A percentile compares a stretch with the other conserved stretches of the same genome.
Evolutionary conservation across 2,329 filamentous ascomycete species (phyloP).

Genomic region (Triangularia verruculosa): DNA sequence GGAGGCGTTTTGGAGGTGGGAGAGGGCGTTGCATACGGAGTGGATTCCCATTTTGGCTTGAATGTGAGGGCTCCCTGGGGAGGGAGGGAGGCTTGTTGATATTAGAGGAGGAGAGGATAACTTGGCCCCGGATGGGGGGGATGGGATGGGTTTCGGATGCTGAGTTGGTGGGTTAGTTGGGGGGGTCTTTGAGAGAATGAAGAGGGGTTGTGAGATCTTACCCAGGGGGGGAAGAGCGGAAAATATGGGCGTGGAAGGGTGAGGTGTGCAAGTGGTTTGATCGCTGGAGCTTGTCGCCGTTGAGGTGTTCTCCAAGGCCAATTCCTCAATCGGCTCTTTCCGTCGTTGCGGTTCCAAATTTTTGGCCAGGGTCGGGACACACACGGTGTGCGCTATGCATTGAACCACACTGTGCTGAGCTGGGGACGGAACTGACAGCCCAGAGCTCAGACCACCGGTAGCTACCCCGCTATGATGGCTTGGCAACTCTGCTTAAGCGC

Average conservation of each 20-base stretch:
- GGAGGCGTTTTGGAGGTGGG: constrained; percentile 86
- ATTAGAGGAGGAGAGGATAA: neutral
- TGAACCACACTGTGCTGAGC: neutral
- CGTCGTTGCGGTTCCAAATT: neutral
- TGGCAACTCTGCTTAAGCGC: constrained; percentile 28
- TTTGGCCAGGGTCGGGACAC: neutral
- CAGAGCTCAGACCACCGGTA: neutral
- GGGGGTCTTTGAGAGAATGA: neutral
- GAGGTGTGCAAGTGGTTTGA: too few relatives aligned
- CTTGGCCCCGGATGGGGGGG: neutral
- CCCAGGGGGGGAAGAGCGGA: neutral
- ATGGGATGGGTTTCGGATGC: neutral
- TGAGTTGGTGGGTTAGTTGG: neutral
- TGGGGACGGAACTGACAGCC: neutral
- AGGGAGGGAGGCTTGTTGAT: neutral
- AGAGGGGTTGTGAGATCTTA: neutral
- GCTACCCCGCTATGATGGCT: neutral
- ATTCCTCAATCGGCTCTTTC: constrained; percentile 3
- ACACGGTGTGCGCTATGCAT: neutral
- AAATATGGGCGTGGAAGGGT: neutral
- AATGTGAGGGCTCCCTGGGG: neutral
- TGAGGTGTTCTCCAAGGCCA: neutral
- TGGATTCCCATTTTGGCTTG: constrained; percentile 53
- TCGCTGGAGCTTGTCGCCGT: neutral
- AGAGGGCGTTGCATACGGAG: constrained; percentile 76